Percentiles rank a stretch among this genome's conserved stretches.
These are phyloP conservation scores for Tubosaeta sp. DNA, from an alignment of 768 basidiomycete species.

Conservation along the genomic window DNA sequence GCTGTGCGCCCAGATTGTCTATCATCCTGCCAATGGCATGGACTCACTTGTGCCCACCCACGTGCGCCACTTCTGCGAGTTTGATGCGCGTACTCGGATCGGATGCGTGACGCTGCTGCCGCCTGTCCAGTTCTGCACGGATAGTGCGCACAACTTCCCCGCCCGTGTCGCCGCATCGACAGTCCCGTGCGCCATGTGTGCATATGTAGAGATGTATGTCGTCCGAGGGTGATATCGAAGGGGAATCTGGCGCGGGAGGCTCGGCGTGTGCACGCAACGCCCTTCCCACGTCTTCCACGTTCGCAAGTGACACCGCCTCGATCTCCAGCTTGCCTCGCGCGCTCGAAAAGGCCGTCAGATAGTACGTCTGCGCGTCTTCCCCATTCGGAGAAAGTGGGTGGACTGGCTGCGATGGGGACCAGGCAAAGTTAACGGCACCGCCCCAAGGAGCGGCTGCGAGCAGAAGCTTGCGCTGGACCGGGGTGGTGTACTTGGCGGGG, in stretches of 20 bases:
- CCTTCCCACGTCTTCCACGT: constrained; percentile 45
- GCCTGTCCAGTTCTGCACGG: constrained; percentile 44
- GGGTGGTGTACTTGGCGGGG: constrained; percentile 43
- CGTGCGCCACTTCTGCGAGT: constrained; percentile 68
- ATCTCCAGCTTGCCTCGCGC: constrained; percentile 47
- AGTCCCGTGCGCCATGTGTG: constrained; percentile 76
- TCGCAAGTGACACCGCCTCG: constrained; percentile 43
- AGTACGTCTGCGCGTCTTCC: constrained; percentile 21
- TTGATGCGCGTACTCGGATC: constrained; percentile 34
- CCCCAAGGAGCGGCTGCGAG: constrained; percentile 43
- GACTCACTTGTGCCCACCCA: constrained; percentile 80
- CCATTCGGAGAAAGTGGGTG: constrained; percentile 6
- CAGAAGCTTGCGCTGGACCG: constrained; percentile 49
- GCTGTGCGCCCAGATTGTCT: neutral
- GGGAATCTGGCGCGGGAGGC: constrained; percentile 21
- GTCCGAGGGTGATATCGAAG: constrained; percentile 10
- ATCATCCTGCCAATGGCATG: neutral
- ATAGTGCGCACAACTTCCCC: constrained; percentile 52
- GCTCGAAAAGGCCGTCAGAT: constrained; percentile 51
- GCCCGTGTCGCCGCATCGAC: constrained; percentile 70
- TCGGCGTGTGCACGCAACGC: constrained; percentile 30
- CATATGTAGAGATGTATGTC: constrained; percentile 60
- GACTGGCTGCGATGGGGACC: constrained; percentile 34
- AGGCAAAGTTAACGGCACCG: constrained; percentile 59
- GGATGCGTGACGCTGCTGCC: constrained; percentile 25